phyloP scores from a whole-genome alignment of 2,329 filamentous ascomycete species.

The Talaromyces piceae region DNA sequence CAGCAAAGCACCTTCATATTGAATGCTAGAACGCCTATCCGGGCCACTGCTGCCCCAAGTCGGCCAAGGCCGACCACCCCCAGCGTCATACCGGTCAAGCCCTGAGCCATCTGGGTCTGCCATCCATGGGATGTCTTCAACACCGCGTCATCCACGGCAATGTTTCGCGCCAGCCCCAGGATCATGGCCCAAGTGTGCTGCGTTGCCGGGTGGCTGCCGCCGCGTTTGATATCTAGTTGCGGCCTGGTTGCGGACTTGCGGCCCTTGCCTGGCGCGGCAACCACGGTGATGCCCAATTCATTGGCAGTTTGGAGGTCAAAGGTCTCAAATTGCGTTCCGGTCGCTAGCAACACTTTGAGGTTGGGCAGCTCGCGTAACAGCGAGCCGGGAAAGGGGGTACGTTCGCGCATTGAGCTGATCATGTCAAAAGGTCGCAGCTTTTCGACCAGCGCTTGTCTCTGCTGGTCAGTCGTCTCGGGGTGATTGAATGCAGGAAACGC shows the following conservation, averaged over 20 bases:
- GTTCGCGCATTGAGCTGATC: conserved; percentile 66
- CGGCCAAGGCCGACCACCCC: conserved; percentile 61
- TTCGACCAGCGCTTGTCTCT: conserved; percentile 41
- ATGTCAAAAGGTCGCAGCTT: conserved; percentile 58
- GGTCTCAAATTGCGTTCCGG: conserved; percentile 42
- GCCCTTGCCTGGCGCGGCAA: conserved; percentile 12
- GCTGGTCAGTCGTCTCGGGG: conserved; percentile 41
- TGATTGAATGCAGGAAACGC: neutral
- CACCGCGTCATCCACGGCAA: conserved; percentile 55
- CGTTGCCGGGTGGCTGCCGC: conserved; percentile 3
- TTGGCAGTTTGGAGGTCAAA: too few relatives aligned
- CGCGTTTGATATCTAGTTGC: conserved; percentile 18
- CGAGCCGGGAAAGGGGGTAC: conserved; percentile 58
- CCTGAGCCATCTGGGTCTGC: conserved; percentile 47
- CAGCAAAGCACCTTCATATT: conserved; percentile 65
- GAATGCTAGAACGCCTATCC: conserved; percentile 56
- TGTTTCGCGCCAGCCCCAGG: conserved; percentile 55
- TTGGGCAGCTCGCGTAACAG: conserved; percentile 58
- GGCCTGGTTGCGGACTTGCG: conserved; percentile 34
- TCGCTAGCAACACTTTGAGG: conserved; percentile 61
- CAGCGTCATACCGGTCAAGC: conserved; percentile 57
- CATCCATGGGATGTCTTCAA: conserved; percentile 55
- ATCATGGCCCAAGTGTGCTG: conserved; percentile 11
- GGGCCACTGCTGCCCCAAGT: conserved; percentile 56
- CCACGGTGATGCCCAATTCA: too few relatives aligned